Base-by-base conservation (phyloP, 495 filamentous ascomycete genomes). In the Entonaema liquescens region DNA sequence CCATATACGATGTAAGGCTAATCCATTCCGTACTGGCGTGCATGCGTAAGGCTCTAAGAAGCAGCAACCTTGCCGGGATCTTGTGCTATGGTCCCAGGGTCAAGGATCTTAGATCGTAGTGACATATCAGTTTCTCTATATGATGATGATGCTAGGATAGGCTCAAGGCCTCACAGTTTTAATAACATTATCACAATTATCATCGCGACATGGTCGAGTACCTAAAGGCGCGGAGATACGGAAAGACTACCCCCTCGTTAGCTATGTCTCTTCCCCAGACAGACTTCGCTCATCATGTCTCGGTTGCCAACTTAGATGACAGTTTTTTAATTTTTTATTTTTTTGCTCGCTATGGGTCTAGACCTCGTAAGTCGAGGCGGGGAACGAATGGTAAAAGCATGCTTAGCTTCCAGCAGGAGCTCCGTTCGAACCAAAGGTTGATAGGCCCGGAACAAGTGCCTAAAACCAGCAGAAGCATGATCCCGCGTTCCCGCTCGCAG, bases 61-160 rank as follows among this genome's bases (percentile, higher is more conserved):
- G 64, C 29, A 62, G 61, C 49, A 72, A 56, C 64, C 55, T 53
- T 68, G 53, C 56, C 40, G 40, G 58, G 65, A 55, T 56, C 49
- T 21, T 19, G 44, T 62, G 44, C 55, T 56, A 47, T 17, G 50
- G 15, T 31, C 31, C 56, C 54, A n/a, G 65, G 60, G 56, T 42
- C 70, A 65, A 25, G 60, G 56, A 65, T 72, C 59, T 68, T 64
- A 67, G 64, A 72, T 72, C 59, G n/a, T 25, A 44, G 26, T 65
- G 64, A 65, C 31, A 68, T 56, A 57, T 72, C 70, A 40, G 9
- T 60, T 65, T 61, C 15, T 53, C 52, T 25, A 49, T 25, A 36
- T 33, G 56, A 19, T 57, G 31, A 59, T 7, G 29, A 50, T 31
- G 11, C 35, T 4, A 28, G 50, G 49, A 40, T 40, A 38, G 57